Conservation (phyloP, 257 asterid genomes). For the Solanum medicagineum region DNA sequence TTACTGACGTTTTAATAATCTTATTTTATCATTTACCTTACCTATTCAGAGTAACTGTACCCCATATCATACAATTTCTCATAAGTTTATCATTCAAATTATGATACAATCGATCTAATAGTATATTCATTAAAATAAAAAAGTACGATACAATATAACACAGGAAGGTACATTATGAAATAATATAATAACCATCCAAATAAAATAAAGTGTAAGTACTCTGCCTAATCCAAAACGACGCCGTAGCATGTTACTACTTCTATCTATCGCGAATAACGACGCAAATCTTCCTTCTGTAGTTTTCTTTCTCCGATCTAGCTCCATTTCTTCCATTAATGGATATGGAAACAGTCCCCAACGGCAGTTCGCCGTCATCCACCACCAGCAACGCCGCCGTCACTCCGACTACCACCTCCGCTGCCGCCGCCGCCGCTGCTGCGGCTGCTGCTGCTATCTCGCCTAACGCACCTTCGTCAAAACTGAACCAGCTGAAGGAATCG, state of each 20-base stretch:
- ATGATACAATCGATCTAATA: too few relatives aligned
- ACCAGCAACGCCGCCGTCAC: not conserved
- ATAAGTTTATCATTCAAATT: too few relatives aligned
- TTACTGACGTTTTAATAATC: too few relatives aligned
- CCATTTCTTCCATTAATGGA: conserved; percentile 37
- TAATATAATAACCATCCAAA: not conserved
- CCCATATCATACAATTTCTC: rapidly evolving
- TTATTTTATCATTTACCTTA: too few relatives aligned
- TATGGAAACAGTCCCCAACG: conserved; percentile 44
- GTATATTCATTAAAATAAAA: too few relatives aligned
- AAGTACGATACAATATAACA: too few relatives aligned
- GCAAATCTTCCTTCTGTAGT: not conserved
- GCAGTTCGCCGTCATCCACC: conserved; percentile 23
- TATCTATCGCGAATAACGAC: not conserved
- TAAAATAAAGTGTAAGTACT: not conserved
- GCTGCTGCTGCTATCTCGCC: not conserved
- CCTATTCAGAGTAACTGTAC: too few relatives aligned
- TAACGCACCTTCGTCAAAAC: conserved; percentile 34
- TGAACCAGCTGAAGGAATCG: conserved; percentile 49
- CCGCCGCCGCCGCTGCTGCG: not conserved
- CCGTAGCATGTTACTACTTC: not conserved
- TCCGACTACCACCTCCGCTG: not conserved
- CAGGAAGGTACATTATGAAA: not conserved
- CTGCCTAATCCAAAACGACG: not conserved
- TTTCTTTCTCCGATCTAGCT: not conserved